These are phyloP conservation scores for Lachnum nothofagi DNA, from an alignment of 2,329 filamentous ascomycete species.

Conservation along the genomic window DNA sequence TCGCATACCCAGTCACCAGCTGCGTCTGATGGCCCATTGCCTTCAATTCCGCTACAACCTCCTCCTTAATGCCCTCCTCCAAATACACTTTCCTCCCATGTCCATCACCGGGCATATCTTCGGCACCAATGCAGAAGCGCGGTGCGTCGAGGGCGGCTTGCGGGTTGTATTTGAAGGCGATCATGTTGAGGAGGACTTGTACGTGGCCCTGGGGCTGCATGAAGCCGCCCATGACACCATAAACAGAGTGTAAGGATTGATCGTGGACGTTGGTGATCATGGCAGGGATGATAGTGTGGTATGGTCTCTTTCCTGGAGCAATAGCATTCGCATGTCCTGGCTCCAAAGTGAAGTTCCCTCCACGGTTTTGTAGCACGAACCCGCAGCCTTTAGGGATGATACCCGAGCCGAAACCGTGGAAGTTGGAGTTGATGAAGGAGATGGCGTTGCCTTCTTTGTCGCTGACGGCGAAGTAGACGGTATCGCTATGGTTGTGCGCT, in stretches of 20 bases:
- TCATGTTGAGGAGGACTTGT: constrained; percentile 84
- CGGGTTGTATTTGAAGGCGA: constrained; percentile 73
- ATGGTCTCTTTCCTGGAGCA: constrained; percentile 79
- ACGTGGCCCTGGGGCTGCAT: constrained; percentile 98
- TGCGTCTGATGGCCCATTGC: constrained; percentile 68
- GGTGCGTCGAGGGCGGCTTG: constrained; percentile 89
- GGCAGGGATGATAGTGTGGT: constrained; percentile 96
- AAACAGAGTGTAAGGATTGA: constrained; percentile 73
- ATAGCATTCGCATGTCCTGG: constrained; percentile 72
- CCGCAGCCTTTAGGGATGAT: constrained; percentile 84
- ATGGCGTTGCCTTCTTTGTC: constrained; percentile 83
- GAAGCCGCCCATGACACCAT: constrained; percentile 96
- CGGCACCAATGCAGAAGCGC: constrained; percentile 76
- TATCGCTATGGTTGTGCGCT: constrained; percentile 81
- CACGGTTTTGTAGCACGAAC: constrained; percentile 92
- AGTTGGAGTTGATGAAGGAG: constrained; percentile 96
- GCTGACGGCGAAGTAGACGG: constrained; percentile 85
- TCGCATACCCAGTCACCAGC: constrained; percentile 59
- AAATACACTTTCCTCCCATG: constrained; percentile 63
- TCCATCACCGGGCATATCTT: constrained; percentile 57
- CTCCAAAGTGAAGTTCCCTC: constrained; percentile 74
- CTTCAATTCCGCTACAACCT: constrained; percentile 62
- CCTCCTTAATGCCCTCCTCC: constrained; percentile 73
- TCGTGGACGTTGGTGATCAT: constrained; percentile 75
- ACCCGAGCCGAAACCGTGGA: constrained; percentile 77